Percentiles rank a stretch among this genome's conserved stretches.
These are phyloP conservation scores for Cubamyces lactineus DNA, from an alignment of 768 basidiomycete species.

Conservation along the genomic window DNA sequence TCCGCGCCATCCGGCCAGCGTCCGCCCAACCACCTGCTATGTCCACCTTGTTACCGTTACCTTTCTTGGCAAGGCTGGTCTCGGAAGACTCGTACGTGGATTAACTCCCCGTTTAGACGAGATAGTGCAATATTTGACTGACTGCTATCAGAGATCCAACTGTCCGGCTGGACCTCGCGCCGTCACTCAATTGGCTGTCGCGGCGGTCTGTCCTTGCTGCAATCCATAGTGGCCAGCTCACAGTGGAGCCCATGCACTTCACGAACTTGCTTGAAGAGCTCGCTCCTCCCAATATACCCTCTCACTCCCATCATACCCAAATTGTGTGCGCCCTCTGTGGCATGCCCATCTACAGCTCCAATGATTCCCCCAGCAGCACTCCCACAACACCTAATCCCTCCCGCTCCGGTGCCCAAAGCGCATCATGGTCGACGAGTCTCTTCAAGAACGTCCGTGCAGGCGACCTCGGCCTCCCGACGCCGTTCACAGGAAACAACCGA, in stretches of 20 bases:
- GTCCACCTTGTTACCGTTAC: constrained; percentile 71
- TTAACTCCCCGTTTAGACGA: neutral
- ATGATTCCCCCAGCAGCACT: constrained; percentile 30
- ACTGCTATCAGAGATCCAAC: constrained; percentile 77
- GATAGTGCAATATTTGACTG: neutral
- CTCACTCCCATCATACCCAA: constrained; percentile 48
- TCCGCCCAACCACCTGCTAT: constrained; percentile 67
- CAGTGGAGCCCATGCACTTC: constrained; percentile 83
- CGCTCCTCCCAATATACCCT: constrained; percentile 46
- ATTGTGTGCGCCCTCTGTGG: constrained; percentile 85
- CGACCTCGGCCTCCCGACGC: constrained; percentile 31
- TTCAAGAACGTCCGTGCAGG: constrained; percentile 57
- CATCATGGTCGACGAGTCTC: constrained; percentile 58
- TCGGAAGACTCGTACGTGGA: constrained; percentile 84
- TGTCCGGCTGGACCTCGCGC: constrained; percentile 89
- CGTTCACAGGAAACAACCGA: constrained; percentile 9
- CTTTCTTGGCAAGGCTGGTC: constrained; percentile 76
- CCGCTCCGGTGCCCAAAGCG: constrained; percentile 32
- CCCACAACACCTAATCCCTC: constrained; percentile 41
- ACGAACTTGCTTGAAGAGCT: constrained; percentile 60
- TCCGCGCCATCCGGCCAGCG: constrained; percentile 69
- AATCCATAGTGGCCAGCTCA: constrained; percentile 84
- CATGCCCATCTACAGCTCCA: constrained; percentile 49
- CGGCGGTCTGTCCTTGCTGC: constrained; percentile 82
- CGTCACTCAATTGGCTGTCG: constrained; percentile 93